A percentile compares a stretch with the other conserved stretches of the same genome.
phyloP scores from a whole-genome alignment of 169 alveolate genomes.

The Gregarina niphandrodes region DNA sequence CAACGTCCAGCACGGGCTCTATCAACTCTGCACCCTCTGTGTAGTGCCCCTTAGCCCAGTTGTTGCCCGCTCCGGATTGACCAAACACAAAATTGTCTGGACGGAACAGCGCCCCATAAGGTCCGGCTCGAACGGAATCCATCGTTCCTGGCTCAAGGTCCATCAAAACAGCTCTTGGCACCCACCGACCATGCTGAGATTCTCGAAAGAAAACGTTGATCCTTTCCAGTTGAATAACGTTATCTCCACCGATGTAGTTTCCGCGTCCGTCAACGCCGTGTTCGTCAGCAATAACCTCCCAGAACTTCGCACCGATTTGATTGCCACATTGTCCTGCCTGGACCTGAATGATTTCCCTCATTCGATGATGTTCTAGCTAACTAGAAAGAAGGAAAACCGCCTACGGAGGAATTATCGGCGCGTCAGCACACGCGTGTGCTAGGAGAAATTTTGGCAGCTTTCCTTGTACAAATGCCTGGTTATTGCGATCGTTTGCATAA shows the following conservation, averaged over 20 bases:
- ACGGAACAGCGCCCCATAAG: conserved; percentile 89
- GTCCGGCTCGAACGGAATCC: conserved; percentile 96
- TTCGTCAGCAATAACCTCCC: conserved; percentile 98
- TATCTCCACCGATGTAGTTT: conserved; percentile 85
- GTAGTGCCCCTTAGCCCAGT: conserved; percentile 97
- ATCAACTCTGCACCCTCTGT: conserved; percentile 95
- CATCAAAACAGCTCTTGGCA: conserved; percentile 92
- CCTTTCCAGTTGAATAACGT: conserved; percentile 79
- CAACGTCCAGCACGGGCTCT: conserved; percentile 91
- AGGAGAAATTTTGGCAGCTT: too few relatives aligned
- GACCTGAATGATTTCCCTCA: background rate
- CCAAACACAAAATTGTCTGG: conserved; percentile 97
- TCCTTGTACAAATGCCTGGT: too few relatives aligned
- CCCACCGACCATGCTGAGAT: conserved; percentile 93
- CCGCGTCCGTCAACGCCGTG: conserved; percentile 95
- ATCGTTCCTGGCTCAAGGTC: conserved; percentile 96
- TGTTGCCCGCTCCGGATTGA: conserved; percentile 96
- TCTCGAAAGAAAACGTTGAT: conserved; percentile 85
- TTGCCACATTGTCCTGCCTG: conserved; percentile 98
- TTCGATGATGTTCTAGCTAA: background rate
- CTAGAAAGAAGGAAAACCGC: too few relatives aligned
- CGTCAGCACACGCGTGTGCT: too few relatives aligned
- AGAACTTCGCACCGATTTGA: conserved; percentile 97
- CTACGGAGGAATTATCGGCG: too few relatives aligned
- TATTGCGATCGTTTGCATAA: too few relatives aligned